These are phyloP conservation scores for Boletus subparvulus DNA, from an alignment of 768 basidiomycete genomes.

Conservation along the genomic window DNA sequence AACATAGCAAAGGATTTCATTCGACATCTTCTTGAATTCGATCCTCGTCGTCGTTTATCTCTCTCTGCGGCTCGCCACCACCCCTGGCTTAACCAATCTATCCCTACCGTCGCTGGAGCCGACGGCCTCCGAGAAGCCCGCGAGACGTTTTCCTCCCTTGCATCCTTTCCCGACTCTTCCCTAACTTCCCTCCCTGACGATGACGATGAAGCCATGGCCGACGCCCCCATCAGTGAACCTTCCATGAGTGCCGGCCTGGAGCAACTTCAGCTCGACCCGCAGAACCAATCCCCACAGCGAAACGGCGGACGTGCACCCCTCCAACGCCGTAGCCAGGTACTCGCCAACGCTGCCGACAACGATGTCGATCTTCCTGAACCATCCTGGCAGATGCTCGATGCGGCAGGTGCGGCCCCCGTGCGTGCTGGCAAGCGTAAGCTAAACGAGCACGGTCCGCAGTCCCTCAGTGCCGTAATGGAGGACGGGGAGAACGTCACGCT, in stretches of 20 bases:
- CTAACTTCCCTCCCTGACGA: constrained; percentile 25
- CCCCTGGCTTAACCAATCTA: constrained; percentile 60
- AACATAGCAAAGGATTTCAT: constrained; percentile 69
- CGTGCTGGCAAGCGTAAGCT: constrained; percentile 41
- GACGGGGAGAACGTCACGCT: constrained; percentile 14
- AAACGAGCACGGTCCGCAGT: constrained; percentile 23
- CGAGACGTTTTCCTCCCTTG: constrained; percentile 8
- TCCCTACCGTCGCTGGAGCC: not conserved
- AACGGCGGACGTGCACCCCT: constrained; percentile 29
- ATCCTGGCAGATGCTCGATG: constrained; percentile 54
- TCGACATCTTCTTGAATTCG: constrained; percentile 55
- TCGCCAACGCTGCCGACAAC: constrained; percentile 46
- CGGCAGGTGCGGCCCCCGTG: constrained; percentile 21
- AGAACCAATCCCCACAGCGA: constrained; percentile 5
- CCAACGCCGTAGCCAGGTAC: constrained; percentile 49
- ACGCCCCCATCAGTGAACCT: constrained; percentile 14
- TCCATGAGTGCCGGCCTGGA: constrained; percentile 34
- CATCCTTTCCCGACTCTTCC: constrained; percentile 16
- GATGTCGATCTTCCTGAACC: constrained; percentile 46
- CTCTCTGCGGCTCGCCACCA: constrained; percentile 67
- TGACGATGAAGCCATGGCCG: constrained; percentile 19
- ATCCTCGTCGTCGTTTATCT: constrained; percentile 70
- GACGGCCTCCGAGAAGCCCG: not conserved
- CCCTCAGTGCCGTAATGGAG: constrained; percentile 29
- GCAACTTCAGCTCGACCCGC: constrained; percentile 34